Conservation (phyloP, 352 stramenopile species). For the Phytophthora pistaciae region DNA sequence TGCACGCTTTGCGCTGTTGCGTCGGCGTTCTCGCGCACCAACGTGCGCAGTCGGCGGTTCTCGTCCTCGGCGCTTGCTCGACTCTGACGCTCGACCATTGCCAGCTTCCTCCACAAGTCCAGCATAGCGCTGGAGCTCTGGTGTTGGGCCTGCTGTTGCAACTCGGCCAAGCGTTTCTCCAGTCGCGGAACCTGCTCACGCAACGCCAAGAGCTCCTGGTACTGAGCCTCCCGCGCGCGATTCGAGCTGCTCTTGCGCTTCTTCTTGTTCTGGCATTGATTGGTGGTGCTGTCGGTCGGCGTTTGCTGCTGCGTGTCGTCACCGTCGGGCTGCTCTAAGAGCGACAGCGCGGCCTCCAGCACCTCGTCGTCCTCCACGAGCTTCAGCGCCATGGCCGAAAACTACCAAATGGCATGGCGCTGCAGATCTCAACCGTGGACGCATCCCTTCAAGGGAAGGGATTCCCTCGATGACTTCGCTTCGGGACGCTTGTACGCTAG, state of each 20-base stretch:
- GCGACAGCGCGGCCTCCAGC: constrained; percentile 32
- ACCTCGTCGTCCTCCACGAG: constrained; percentile 35
- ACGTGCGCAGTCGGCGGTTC: constrained; percentile 31
- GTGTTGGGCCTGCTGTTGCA: constrained; percentile 7
- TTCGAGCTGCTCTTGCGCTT: constrained; percentile 36
- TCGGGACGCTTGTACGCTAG: neutral
- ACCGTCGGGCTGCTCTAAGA: constrained; percentile 28
- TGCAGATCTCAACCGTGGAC: no score
- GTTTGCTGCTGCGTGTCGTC: constrained; percentile 3
- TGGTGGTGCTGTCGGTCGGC: neutral
- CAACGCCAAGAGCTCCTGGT: constrained; percentile 29
- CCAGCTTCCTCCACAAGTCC: constrained; percentile 29
- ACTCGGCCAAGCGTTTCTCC: constrained; percentile 13
- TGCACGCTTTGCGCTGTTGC: constrained; percentile 8
- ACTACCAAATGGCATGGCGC: constrained; percentile 15
- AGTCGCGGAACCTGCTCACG: constrained; percentile 24
- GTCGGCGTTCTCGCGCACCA: constrained; percentile 25
- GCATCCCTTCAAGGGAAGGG: no score
- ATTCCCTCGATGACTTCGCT: neutral
- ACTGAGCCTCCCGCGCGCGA: constrained; percentile 27
- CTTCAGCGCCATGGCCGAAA: constrained; percentile 22
- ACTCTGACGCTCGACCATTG: constrained; percentile 22
- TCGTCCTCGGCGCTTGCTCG: constrained; percentile 22
- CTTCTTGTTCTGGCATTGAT: constrained; percentile 11
- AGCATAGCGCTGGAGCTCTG: neutral